phyloP scores from a whole-genome alignment of 164 flowering plant genomes.

The Magnolia kwangsiensis region DNA sequence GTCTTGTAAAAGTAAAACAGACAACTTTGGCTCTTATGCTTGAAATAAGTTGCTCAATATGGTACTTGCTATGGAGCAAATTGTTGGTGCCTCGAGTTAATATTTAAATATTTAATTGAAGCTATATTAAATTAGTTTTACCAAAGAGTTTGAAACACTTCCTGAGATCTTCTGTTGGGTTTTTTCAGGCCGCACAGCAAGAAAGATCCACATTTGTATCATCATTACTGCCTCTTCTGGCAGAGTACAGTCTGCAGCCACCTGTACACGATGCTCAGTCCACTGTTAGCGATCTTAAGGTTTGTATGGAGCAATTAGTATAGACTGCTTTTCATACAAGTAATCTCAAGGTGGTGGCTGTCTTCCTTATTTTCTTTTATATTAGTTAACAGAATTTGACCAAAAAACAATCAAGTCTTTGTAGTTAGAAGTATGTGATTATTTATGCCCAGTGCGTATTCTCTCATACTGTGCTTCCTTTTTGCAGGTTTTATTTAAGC shows the following conservation, averaged over 20 bases:
- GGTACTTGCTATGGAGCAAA: background rate
- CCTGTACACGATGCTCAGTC: slow-evolving; percentile 89
- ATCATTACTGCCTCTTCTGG: slow-evolving; percentile 80
- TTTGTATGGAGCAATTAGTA: slow-evolving; percentile 17
- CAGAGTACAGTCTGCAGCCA: slow-evolving; percentile 85
- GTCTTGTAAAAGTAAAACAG: background rate
- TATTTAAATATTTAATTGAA: background rate
- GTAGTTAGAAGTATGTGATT: background rate
- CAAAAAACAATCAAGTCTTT: background rate
- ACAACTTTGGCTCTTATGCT: background rate
- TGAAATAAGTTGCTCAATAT: background rate
- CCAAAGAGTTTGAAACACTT: background rate
- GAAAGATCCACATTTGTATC: slow-evolving; percentile 81
- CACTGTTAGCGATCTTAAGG: slow-evolving; percentile 88
- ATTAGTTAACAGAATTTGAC: background rate
- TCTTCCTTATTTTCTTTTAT: background rate
- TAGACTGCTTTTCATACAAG: background rate
- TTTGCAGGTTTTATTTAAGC: slow-evolving; percentile 81
- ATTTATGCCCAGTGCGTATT: background rate
- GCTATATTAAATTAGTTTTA: background rate
- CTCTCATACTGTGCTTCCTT: background rate
- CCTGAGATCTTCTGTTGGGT: background rate
- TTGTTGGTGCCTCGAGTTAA: background rate
- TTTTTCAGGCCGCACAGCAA: slow-evolving; percentile 83
- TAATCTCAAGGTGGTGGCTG: too few species aligned